Conservation (phyloP, 805 yeast species). For the Peterozyma xylosa region DNA sequence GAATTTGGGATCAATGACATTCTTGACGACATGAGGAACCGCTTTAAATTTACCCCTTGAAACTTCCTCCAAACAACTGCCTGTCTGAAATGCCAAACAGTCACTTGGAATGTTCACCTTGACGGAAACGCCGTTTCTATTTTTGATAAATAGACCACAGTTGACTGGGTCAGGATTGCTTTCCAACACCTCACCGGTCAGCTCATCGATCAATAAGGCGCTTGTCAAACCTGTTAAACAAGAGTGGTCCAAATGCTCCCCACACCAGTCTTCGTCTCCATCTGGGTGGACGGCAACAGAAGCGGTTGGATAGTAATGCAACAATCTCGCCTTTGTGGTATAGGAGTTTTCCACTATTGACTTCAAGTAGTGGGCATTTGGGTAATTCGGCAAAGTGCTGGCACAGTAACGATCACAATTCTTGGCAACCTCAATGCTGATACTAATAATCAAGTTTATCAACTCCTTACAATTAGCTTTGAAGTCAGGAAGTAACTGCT, state of each 20-base stretch:
- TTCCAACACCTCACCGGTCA: conserved; percentile 16
- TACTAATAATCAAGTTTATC: conserved; percentile 37
- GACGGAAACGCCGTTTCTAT: conserved; percentile 33
- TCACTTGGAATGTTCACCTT: conserved; percentile 48
- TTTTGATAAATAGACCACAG: conserved; percentile 44
- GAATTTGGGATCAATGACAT: conserved; percentile 18
- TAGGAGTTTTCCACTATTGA: conserved; percentile 40
- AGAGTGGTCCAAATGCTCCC: conserved; percentile 54
- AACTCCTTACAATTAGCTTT: conserved; percentile 28
- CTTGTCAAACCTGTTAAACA: conserved; percentile 54
- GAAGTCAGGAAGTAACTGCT: conserved; percentile 24
- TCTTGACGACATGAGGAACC: conserved; percentile 51
- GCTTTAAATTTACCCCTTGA: conserved; percentile 43
- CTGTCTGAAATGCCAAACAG: conserved; percentile 56
- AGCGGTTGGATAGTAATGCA: conserved; percentile 41
- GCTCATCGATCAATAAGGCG: conserved; percentile 40
- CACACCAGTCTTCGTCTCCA: conserved; percentile 44
- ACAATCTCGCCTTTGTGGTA: conserved; percentile 48
- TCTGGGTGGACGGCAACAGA: not conserved
- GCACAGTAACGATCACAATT: conserved; percentile 41
- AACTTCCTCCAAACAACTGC: conserved; percentile 45
- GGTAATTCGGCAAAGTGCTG: conserved; percentile 20
- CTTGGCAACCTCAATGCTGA: conserved; percentile 42
- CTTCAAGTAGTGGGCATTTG: conserved; percentile 27
- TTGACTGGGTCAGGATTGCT: conserved; percentile 30